Base-by-base conservation (phyloP, 140 eudicot species). In the Anethum foeniculum region DNA sequence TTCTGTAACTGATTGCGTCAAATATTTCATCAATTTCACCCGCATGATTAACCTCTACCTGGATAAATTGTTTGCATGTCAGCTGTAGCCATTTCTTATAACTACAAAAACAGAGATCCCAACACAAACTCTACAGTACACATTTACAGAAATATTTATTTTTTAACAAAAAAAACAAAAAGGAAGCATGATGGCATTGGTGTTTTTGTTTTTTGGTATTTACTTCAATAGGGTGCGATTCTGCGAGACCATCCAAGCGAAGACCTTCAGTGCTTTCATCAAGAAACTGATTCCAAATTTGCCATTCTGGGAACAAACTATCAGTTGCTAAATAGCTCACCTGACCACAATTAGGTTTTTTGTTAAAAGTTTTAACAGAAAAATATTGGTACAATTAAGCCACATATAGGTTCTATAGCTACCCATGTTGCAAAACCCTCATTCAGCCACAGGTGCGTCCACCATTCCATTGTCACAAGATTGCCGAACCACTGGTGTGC, bases 341-440 rank as follows among this genome's bases (percentile, higher is more conserved):
- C 99, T 95, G 87, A 36, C 79, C 78, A 67, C 39, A 62, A 79
- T 74, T 13, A 84, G 39, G 60, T 44, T 69, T 56, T 36, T 64
- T 71, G 39, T 46, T 2, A 77, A 32, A 49, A 76, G 15, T 46
- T 30, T 7, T 41, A 13, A 16, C 56, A 48, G 12, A 47, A 39
- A 62, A 77, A n/a, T 62, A 71, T 30, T 68, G 68, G 23, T 43
- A 76, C 60, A 67, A 46, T 62, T 51, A 82, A 73, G 76, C 39
- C 23, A 51, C 19, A n/a, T 11, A 23, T 11, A 58, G 39, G 10
- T 13, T 5, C 11, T 32, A 54, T 47, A 79, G 48, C 30, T 90
- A 95, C 99, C 99, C 99, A 95, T 83, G 99, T 93, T 48, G 99
- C 99, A 83, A 95, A 95, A 78, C 99, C 99, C 88, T 95, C 99